These are phyloP conservation scores for Dalbergia cochinchinensis DNA, from an alignment of 306 rosid species.

Conservation along the genomic window DNA sequence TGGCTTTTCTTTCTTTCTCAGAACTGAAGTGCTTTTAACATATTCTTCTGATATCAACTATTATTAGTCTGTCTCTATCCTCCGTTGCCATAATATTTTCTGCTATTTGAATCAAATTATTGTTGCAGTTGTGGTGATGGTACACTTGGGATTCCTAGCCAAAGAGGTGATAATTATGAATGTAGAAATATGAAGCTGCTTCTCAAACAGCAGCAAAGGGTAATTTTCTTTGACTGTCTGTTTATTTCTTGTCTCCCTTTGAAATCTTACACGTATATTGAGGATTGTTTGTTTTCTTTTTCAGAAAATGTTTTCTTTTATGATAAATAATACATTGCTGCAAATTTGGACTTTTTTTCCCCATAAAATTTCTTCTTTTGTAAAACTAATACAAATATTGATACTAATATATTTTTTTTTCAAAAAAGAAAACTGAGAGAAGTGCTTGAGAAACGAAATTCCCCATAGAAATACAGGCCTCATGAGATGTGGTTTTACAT, in stretches of 20 bases:
- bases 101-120: slow-evolving; percentile 35
- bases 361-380: neutral
- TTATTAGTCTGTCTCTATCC: slow-evolving; percentile 6
- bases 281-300: slow-evolving; percentile 28
- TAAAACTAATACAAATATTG: neutral
- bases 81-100: slow-evolving; percentile 26
- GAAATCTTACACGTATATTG: neutral
- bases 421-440: neutral
- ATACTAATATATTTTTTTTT: no score
- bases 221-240: slow-evolving; percentile 52
- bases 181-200: slow-evolving; percentile 99
- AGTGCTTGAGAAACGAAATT: slow-evolving; percentile 5
- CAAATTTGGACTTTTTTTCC: neutral
- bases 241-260: slow-evolving; percentile 34
- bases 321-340: slow-evolving; percentile 5
- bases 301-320: neutral
- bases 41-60: neutral
- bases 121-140: slow-evolving; percentile 97
- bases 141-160: slow-evolving; percentile 90
- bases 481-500: slow-evolving; percentile 15
- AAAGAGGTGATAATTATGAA: slow-evolving; percentile 99
- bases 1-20: neutral
- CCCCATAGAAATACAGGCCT: neutral
- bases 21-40: slow-evolving; percentile 2
- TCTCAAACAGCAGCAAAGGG: slow-evolving; percentile 98